Evolutionary conservation across 1,139 yeast species (phyloP).

Genomic region (Schwanniomyces etchellsii): DNA sequence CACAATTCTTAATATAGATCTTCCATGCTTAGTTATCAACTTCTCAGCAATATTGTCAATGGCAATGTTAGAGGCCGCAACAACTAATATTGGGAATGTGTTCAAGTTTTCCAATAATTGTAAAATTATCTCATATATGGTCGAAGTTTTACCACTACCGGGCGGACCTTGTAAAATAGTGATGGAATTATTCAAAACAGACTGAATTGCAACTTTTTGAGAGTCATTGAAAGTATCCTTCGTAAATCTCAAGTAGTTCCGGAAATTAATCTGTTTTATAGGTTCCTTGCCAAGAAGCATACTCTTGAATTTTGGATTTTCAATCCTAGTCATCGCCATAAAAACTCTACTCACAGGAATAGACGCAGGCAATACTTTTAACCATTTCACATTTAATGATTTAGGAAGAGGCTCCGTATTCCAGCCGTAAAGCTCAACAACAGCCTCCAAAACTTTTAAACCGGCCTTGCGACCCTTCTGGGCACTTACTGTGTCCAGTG

Average conservation of each 20-base stretch:
- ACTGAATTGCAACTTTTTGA: slow-evolving; percentile 63
- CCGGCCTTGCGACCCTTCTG: slow-evolving; percentile 9
- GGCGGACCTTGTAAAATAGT: slow-evolving; percentile 69
- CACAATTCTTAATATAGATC: slow-evolving; percentile 53
- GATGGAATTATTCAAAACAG: slow-evolving; percentile 59
- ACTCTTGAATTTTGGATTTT: slow-evolving; percentile 51
- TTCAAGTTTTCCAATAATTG: slow-evolving; percentile 52
- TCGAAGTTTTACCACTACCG: slow-evolving; percentile 65
- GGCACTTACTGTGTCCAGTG: slow-evolving; percentile 28
- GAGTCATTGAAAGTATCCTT: slow-evolving; percentile 52
- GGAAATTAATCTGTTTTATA: slow-evolving; percentile 53
- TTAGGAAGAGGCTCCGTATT: slow-evolving; percentile 46
- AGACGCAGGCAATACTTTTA: slow-evolving; percentile 56
- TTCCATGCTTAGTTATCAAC: slow-evolving; percentile 43
- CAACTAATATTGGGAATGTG: slow-evolving; percentile 62
- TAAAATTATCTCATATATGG: slow-evolving; percentile 59
- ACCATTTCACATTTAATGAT: slow-evolving; percentile 26
- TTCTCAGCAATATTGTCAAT: slow-evolving; percentile 75
- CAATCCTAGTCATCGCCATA: slow-evolving; percentile 57
- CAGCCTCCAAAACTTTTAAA: slow-evolving; percentile 30
- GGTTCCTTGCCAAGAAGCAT: slow-evolving; percentile 59
- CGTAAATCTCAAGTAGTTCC: slow-evolving; percentile 46
- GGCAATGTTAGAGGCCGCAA: slow-evolving; percentile 73
- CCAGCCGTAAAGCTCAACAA: slow-evolving; percentile 55
- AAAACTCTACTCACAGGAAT: slow-evolving; percentile 58